Conservation (phyloP, 129 eudicot genomes). For the Escallonia rubra region DNA sequence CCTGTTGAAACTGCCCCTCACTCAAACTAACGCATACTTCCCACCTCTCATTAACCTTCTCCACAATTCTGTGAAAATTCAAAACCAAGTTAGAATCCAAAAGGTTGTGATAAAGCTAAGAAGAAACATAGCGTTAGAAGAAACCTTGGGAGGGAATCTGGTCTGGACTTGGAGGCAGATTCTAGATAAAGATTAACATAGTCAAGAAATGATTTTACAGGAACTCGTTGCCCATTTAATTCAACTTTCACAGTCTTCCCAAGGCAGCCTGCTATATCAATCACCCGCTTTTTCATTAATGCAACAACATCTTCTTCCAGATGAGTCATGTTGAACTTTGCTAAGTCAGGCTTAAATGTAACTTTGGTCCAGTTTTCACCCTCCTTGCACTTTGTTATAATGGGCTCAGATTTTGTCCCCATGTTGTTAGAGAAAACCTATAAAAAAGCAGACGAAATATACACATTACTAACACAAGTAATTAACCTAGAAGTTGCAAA, state of each 20-base stretch:
- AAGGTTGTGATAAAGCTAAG: neutral
- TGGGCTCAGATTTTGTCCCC: constrained; percentile 79
- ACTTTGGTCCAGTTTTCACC: constrained; percentile 94
- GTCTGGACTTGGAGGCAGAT: constrained; percentile 27
- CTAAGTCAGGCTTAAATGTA: constrained; percentile 82
- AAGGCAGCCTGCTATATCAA: constrained; percentile 88
- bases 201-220: constrained; percentile 63
- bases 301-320: constrained; percentile 92
- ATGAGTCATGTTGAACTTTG: constrained; percentile 64
- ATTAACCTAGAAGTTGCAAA: too few relatives aligned
- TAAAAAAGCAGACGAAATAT: constrained; percentile 1
- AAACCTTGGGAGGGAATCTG: constrained; percentile 36
- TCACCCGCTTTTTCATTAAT: constrained; percentile 87
- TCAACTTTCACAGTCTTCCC: constrained; percentile 79
- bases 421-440: constrained; percentile 81
- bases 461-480: too few relatives aligned
- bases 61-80: constrained; percentile 36
- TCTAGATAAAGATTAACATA: constrained; percentile 67
- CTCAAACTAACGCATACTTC: constrained; percentile 69
- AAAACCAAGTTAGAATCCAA: neutral
- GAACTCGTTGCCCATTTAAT: constrained; percentile 61
- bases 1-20: constrained; percentile 97
- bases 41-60: constrained; percentile 73
- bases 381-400: constrained; percentile 67
- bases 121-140: neutral